Evolutionary conservation across 805 yeast species (phyloP), one percentile per base, ranked within the genome.

Genomic region (Clavispora santaluciae): DNA sequence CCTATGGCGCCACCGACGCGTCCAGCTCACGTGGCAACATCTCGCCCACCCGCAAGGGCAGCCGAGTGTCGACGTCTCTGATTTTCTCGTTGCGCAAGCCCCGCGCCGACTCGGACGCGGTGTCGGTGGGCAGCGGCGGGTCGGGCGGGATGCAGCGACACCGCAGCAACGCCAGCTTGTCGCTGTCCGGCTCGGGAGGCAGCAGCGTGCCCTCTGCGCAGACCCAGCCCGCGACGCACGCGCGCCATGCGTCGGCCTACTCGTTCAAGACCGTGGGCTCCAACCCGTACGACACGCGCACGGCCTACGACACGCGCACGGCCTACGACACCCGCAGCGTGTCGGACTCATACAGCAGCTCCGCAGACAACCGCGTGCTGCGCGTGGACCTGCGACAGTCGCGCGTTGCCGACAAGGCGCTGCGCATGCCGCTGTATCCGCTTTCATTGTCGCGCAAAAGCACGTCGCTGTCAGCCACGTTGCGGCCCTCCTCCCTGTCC

Each of bases 211-310:
- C 68, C 17, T 54, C 55, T 10, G 42, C 57, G 8, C 70, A 61
- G 41, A 43, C 60, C 11, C 49, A 65, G 6, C 54, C 44, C 37
- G 61, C 69, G n/a, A 56, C 46, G 41, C 72, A 65, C 43, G 58
- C 63, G 26, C 61, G 72, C 8, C 66, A 65, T 25, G 66, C 69
- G n/a, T 65, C 71, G 16, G 54, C 70, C 2, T 68, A 63, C 48
- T 60, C 67, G 44, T 60, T 65, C 40, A 57, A 63, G 20, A 56
- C 63, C 20, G 43, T 54, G 25, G 35, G 30, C 7, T 33, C 50
- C 18, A 59, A 60, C 44, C 66, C 66, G 15, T 58, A 61, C 46
- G 66, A 63, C 22, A 49, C 56, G 12, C 57, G 56, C 38, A 54
- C 61, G 5, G 35, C 46, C 12, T 24, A 9, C 13, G 22, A 13